Percentiles rank a stretch among this genome's conserved stretches.
phyloP scores from a whole-genome alignment of 2,329 filamentous ascomycete species.

The Bimuria novae-zelandiae region DNA sequence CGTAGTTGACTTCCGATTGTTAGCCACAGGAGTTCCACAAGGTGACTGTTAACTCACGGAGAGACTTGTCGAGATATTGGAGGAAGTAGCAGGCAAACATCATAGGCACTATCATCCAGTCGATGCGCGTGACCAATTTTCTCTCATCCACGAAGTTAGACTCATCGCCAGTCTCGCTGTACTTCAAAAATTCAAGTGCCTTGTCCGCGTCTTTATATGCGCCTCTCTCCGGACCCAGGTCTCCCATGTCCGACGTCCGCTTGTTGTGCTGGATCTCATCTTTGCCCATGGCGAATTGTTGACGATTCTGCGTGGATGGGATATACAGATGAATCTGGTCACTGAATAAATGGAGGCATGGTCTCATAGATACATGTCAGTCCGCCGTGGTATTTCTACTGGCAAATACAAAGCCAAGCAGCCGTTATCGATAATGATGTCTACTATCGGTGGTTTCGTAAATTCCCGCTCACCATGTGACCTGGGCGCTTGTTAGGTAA shows the following conservation, averaged over 20 bases:
- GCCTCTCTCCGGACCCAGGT: conserved; percentile 11
- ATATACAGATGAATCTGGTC: background rate
- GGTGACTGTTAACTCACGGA: conserved; percentile 12
- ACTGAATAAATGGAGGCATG: background rate
- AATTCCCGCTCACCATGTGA: too few species aligned
- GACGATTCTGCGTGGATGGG: background rate
- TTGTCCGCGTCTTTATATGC: conserved; percentile 18
- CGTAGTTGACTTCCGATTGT: conserved; percentile 32
- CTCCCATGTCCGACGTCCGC: conserved; percentile 6
- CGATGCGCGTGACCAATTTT: conserved; percentile 20
- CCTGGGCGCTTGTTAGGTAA: too few species aligned
- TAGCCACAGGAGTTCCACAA: background rate
- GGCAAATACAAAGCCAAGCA: background rate
- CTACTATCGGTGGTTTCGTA: too few species aligned
- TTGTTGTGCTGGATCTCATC: conserved; percentile 12
- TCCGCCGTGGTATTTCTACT: background rate
- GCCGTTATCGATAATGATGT: background rate
- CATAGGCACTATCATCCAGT: conserved; percentile 28
- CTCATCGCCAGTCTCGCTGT: conserved; percentile 17
- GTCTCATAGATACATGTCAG: background rate
- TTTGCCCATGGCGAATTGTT: conserved; percentile 9
- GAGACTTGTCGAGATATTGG: conserved; percentile 28
- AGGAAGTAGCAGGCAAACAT: conserved; percentile 30
- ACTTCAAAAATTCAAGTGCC: conserved; percentile 23
- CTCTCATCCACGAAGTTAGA: conserved; percentile 18